Conservation (phyloP, 345 rosid genomes). For the Syzygium grande region DNA sequence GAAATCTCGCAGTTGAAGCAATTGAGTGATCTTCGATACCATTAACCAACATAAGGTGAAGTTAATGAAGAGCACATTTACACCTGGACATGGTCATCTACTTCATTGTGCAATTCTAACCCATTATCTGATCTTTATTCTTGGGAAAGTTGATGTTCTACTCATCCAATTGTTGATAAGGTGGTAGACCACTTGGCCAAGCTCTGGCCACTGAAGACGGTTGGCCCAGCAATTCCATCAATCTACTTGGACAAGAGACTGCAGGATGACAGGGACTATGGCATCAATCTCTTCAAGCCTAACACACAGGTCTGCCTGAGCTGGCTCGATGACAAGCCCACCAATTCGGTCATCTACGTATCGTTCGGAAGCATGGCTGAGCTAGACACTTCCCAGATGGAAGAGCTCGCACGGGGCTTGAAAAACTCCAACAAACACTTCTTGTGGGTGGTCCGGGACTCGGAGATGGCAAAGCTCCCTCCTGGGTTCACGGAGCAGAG, state of each 20-base stretch:
- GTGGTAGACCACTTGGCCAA: slow-evolving; percentile 5
- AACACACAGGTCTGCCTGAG: background rate
- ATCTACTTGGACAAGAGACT: slow-evolving; percentile 16
- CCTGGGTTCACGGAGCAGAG: background rate
- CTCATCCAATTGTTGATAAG: background rate
- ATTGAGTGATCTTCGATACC: background rate
- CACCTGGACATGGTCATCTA: background rate
- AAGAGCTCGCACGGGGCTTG: slow-evolving; percentile 12
- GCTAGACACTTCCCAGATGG: slow-evolving; percentile 7
- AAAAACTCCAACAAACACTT: slow-evolving; percentile 4
- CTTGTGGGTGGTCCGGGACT: slow-evolving; percentile 16
- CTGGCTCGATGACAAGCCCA: slow-evolving; percentile 13
- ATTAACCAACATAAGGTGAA: background rate
- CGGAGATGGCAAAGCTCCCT: slow-evolving; percentile 8
- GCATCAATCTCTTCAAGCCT: slow-evolving; percentile 14
- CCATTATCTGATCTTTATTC: background rate
- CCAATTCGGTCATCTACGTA: slow-evolving; percentile 13
- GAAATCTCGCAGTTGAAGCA: background rate
- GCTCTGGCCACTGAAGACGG: slow-evolving; percentile 6
- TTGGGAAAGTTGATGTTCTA: background rate
- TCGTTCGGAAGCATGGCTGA: slow-evolving; percentile 21
- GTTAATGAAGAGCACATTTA: background rate
- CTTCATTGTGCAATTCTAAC: background rate
- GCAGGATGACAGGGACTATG: slow-evolving; percentile 11
- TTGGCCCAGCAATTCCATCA: slow-evolving; percentile 23